phyloP scores from a whole-genome alignment of 23 red algal species.

The Cyanidioschyzon merolae region DNA sequence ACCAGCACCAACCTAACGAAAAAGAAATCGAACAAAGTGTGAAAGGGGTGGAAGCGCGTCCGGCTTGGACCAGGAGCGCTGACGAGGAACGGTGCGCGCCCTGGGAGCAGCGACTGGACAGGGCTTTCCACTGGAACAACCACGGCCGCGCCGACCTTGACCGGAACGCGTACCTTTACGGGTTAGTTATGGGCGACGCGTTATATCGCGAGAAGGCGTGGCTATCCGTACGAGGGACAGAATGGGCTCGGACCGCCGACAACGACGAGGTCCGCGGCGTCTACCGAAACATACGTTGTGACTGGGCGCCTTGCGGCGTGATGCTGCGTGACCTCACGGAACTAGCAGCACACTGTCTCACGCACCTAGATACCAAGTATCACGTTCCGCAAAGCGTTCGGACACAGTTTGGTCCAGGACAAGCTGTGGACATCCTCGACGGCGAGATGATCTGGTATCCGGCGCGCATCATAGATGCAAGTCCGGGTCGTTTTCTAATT shows the following conservation, averaged over 20 bases:
- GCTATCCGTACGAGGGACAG: background rate
- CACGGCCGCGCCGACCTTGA: background rate
- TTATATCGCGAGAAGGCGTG: background rate
- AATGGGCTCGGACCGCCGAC: background rate
- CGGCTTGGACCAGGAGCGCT: no score
- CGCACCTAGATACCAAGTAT: background rate
- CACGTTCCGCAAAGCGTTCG: background rate
- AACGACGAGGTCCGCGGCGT: slow-evolving; percentile 4
- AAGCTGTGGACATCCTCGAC: slow-evolving; percentile 7
- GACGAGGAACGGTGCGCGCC: no score
- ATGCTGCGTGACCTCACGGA: background rate
- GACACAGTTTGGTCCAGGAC: background rate
- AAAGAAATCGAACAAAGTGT: no score
- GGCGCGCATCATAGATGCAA: slow-evolving; percentile 1
- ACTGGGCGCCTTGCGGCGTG: slow-evolving; percentile 2
- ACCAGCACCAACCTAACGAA: no score
- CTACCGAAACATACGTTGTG: background rate
- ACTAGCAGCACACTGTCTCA: background rate
- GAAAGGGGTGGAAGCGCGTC: no score
- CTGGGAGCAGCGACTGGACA: background rate
- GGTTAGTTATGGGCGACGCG: background rate
- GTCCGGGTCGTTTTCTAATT: background rate
- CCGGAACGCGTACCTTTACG: background rate
- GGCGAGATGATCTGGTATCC: slow-evolving; percentile 18
- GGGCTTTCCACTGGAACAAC: slow-evolving; percentile 1